Evolutionary conservation across 2,329 filamentous ascomycete species (phyloP), one percentile per base, ranked within the genome.

Genomic region (Elsinoe arachidis): DNA sequence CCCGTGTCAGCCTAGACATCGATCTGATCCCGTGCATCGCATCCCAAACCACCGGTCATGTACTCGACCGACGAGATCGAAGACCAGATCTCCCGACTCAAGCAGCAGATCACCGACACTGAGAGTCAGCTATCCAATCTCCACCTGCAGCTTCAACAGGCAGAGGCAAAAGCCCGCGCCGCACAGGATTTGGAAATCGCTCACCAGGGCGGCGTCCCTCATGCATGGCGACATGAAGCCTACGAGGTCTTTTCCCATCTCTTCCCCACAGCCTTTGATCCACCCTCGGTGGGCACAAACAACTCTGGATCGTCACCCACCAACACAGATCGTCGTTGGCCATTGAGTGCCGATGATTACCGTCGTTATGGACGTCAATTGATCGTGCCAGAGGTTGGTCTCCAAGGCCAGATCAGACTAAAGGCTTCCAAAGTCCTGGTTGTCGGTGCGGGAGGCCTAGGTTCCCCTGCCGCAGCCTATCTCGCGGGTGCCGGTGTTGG

Each of bases 391-490:
- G 82, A 86, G 58, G 78, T 96, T 60, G 90, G 91, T 0, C 75
- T 95, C 1, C 77, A 84, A 70, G 89, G 88, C 0, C 92, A 97
- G 72, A 75, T 92, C 5, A 78, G 81, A 33, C 76, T 97, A 14
- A 86, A 83, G 65, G 75, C 78, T 1, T 78, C 88, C 1, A 82
- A 78, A 17, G 84, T 96, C 4, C 78, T 97, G 6, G 78, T 99
- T 47, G 80, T 99, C 21, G 93, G 93, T 10, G 85, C 88, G 1
- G 93, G 93, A 5, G 93, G 93, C 0, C 75, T 99, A 11, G 93
- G 93, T 10, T 97, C 90, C 68, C 93, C 93, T 10, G 90, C 93
- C 11, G 88, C 91, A 0, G 81, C 88, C n/a, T 99, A 99, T 68
- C 81, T 99, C 1, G 89, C 90, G 9, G 92, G 90, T 19, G 88